phyloP scores from a whole-genome alignment of 106 monocot species.

The Vanilla planifolia region DNA sequence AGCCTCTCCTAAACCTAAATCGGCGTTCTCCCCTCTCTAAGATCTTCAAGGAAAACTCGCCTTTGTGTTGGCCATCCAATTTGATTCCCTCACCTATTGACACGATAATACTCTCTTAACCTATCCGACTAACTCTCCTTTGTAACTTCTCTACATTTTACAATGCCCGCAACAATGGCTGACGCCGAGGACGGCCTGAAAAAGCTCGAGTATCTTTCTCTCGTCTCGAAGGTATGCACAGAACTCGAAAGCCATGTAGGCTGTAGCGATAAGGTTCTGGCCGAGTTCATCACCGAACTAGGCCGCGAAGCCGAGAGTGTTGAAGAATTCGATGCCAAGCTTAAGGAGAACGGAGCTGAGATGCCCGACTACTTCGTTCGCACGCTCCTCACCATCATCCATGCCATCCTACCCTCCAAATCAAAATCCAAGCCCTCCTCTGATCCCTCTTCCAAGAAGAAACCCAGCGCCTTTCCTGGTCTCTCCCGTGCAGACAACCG shows the following conservation, averaged over 20 bases:
- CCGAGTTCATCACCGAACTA: conserved; percentile 90
- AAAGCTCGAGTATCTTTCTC: conserved; percentile 80
- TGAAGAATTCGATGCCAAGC: conserved; percentile 68
- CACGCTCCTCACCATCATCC: conserved; percentile 90
- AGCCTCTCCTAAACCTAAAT: no score
- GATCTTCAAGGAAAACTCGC: no score
- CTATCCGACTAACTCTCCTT: no score
- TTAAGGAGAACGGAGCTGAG: conserved; percentile 84
- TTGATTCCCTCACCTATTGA: no score
- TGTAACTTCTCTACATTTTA: no score
- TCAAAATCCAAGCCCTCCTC: conserved; percentile 17
- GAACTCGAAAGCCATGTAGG: conserved; percentile 81
- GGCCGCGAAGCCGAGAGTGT: conserved; percentile 53
- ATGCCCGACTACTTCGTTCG: conserved; percentile 93
- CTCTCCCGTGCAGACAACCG: conserved; percentile 64
- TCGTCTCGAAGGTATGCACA: conserved; percentile 75
- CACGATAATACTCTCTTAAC: no score
- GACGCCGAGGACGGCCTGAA: conserved; percentile 34
- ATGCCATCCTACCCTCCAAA: conserved; percentile 74
- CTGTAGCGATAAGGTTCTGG: conserved; percentile 66
- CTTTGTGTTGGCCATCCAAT: no score
- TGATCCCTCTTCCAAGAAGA: background rate
- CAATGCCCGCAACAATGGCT: background rate
- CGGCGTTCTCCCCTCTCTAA: no score
- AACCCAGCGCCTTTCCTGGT: conserved; percentile 28